Percentiles rank a stretch among this genome's conserved stretches.
phyloP scores from a whole-genome alignment of 2,329 filamentous ascomycete species.

The Cucurbitaria berberidis region DNA sequence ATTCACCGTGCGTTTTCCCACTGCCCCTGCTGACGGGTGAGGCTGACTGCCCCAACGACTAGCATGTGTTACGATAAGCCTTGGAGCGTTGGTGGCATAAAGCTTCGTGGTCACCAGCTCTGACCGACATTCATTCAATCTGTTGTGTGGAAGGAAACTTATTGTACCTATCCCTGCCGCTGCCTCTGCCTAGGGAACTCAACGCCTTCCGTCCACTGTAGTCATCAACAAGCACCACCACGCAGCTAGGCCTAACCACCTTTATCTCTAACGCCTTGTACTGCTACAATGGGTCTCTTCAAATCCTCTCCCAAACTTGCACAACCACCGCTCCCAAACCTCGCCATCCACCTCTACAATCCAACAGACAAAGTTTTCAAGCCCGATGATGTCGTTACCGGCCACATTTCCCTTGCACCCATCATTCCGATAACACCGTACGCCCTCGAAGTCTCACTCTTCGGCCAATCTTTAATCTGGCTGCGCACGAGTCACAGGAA shows the following conservation, averaged over 20 bases:
- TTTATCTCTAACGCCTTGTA: neutral
- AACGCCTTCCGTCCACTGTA: too few relatives aligned
- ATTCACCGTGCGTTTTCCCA: neutral
- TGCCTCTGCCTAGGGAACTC: too few relatives aligned
- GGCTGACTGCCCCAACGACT: neutral
- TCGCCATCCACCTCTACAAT: constrained; percentile 21
- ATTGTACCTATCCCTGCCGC: too few relatives aligned
- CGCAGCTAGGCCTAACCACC: too few relatives aligned
- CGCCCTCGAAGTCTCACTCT: constrained; percentile 28
- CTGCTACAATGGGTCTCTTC: constrained; percentile 26
- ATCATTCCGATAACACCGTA: constrained; percentile 19
- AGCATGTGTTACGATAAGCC: neutral
- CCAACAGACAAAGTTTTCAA: constrained; percentile 23
- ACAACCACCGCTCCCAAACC: constrained; percentile 17
- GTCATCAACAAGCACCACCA: neutral
- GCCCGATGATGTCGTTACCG: constrained; percentile 27
- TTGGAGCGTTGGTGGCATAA: neutral
- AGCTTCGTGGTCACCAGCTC: neutral
- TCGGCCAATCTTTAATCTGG: constrained; percentile 30
- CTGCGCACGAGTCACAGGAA: constrained; percentile 13
- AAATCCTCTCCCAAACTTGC: constrained; percentile 16
- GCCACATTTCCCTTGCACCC: constrained; percentile 21
- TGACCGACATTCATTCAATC: too few relatives aligned
- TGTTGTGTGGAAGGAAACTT: too few relatives aligned
- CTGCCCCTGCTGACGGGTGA: neutral